phyloP scores from a whole-genome alignment of 2,329 filamentous ascomycete species.

The Beauveria asiatica region DNA sequence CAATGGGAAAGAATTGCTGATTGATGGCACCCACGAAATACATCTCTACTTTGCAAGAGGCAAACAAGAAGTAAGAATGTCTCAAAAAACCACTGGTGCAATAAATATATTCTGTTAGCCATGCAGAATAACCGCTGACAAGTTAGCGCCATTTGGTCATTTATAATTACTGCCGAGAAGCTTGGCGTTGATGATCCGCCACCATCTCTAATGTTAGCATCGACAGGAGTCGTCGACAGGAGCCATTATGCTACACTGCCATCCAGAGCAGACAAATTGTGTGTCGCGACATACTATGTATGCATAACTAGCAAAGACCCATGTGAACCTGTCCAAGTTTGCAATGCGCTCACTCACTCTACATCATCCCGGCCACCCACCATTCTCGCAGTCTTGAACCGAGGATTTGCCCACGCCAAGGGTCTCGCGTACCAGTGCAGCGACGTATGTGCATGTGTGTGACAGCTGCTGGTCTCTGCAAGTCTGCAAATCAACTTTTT shows the following conservation, averaged over 20 bases:
- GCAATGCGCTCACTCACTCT: not conserved
- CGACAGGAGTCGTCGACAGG: no score
- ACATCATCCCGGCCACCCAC: not conserved
- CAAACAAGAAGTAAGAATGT: no score
- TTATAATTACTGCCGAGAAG: no score
- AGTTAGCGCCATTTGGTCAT: no score
- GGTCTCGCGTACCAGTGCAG: not conserved
- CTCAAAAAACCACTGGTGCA: not conserved
- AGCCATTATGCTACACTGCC: no score
- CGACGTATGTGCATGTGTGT: not conserved
- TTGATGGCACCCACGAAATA: not conserved
- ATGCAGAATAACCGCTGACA: no score
- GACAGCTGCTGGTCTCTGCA: not conserved
- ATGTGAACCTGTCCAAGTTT: not conserved
- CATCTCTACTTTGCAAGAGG: not conserved
- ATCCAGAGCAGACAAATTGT: no score
- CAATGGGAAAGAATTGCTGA: not conserved
- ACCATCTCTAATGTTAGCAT: no score
- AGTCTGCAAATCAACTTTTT: no score
- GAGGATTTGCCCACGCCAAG: not conserved
- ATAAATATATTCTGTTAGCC: no score
- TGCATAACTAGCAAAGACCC: not conserved
- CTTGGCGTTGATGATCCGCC: no score
- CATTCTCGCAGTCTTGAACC: not conserved
- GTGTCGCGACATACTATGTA: not conserved